Evolutionary conservation across 345 rosid genomes (phyloP), one percentile per base, ranked within the genome.

Genomic region (Gossypium stocksii): DNA sequence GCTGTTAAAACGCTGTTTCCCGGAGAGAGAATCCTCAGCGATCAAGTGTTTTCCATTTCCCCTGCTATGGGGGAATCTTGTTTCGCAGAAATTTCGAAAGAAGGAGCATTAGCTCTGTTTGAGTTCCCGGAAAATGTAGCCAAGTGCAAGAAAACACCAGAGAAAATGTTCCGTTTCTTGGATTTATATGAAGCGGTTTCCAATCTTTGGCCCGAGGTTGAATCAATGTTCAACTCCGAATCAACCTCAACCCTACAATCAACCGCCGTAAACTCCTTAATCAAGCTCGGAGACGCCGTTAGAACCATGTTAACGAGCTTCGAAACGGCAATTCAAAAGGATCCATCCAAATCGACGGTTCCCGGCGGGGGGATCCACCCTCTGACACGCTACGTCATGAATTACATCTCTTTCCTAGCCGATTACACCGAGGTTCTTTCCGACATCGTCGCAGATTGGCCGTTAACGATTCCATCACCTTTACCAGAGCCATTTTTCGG

Each of bases 341-440:
- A 89, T 53, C 54, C 76, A 2, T 88, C 97, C 8, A 91, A 89
- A 79, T 41, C 76, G 9, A 77, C 87, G 2, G 68, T 87, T 3
- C 90, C 91, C 13, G 90, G 97, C 9, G 98, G 97, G 0, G 97
- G 93, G 8, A 74, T 92, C 67, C 98, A 94, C 74, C 98, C 93
- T 2, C 85, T 92, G 22, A 89, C 93, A 6, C 91, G 98, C 15
- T 94, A 94, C 41, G 97, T 94, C 2, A 92, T 91, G 97, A 94
- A 94, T 79, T 94, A 90, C 87, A 70, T 92, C 78, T 73, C 83
- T 2, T 85, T 94, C 83, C 86, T 92, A 43, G 79, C 88, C 16
- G 97, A 92, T 49, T 94, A 94, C 88, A 80, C 80, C 76, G 90
- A 80, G 10, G 27, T 80, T 0, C 86, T 94, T 57, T 52, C 82